Conservation (phyloP, 495 filamentous ascomycete species). For the Penicillium atrosanguineum region DNA sequence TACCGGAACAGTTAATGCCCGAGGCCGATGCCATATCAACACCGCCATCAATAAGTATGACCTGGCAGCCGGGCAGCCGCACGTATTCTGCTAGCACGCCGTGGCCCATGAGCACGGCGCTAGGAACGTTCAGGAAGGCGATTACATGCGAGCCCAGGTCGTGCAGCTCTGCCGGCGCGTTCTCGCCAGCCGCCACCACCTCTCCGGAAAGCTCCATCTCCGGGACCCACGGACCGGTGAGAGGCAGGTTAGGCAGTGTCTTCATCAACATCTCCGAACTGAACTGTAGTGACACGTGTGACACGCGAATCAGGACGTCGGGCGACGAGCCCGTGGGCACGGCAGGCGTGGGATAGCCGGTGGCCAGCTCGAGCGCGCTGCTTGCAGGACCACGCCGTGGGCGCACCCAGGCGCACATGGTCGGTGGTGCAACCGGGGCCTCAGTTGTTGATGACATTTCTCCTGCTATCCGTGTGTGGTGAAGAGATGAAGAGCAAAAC, state of each 20-base stretch:
- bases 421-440: not conserved
- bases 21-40: conserved; percentile 25
- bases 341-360: conserved; percentile 7
- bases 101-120: conserved; percentile 4
- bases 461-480: too few species aligned
- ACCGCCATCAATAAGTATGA: conserved; percentile 4
- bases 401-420: conserved; percentile 18
- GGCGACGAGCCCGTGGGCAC: conserved; percentile 5
- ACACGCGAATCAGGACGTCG: conserved; percentile 21
- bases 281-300: conserved; percentile 18
- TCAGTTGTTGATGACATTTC: too few species aligned
- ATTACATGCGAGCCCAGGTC: conserved; percentile 14
- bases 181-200: conserved; percentile 13
- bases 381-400: conserved; percentile 7
- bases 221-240: conserved; percentile 15
- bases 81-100: conserved; percentile 22
- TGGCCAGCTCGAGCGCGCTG: conserved; percentile 4
- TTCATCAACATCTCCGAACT: conserved; percentile 12
- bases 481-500: too few species aligned
- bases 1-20: conserved; percentile 21
- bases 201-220: conserved; percentile 21
- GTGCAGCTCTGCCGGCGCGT: conserved; percentile 12
- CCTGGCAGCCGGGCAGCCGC: conserved; percentile 10
- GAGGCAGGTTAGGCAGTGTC: conserved; percentile 7
- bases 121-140: conserved; percentile 14